phyloP scores from a whole-genome alignment of 116 monocot genomes.

The Posidonia oceanica region DNA sequence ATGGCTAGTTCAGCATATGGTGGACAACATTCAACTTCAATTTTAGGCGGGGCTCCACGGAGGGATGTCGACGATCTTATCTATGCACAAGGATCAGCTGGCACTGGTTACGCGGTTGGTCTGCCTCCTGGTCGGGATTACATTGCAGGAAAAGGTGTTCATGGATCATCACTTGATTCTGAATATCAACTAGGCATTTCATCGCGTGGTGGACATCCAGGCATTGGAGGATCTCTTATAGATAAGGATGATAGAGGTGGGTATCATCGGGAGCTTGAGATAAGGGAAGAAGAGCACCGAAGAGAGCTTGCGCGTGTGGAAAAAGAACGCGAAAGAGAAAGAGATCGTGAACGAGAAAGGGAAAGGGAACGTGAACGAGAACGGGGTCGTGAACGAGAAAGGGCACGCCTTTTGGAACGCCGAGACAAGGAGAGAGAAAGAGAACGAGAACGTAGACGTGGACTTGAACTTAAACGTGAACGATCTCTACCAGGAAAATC shows the following conservation, averaged over 20 bases:
- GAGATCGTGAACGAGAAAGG: conserved; percentile 23
- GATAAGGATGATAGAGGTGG: conserved; percentile 58
- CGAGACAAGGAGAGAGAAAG: conserved; percentile 20
- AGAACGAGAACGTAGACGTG: conserved; percentile 47
- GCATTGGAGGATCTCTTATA: conserved; percentile 34
- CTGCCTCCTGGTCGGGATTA: conserved; percentile 90
- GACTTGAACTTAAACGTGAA: conserved; percentile 39
- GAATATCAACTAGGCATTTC: conserved; percentile 47
- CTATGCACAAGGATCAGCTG: conserved; percentile 55
- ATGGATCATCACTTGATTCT: conserved; percentile 28
- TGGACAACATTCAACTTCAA: conserved; percentile 48
- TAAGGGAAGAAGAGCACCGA: conserved; percentile 78
- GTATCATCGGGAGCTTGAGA: conserved; percentile 54
- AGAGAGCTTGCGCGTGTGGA: conserved; percentile 55
- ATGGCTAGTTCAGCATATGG: conserved; percentile 52
- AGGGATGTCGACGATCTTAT: conserved; percentile 55
- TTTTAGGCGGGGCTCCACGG: conserved; percentile 70
- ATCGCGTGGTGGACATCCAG: conserved; percentile 43
- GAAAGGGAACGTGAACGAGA: conserved; percentile 25
- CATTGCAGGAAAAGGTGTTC: conserved; percentile 58
- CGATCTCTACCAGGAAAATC: conserved; percentile 25
- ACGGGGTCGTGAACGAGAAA: conserved; percentile 8
- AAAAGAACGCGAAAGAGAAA: conserved; percentile 47
- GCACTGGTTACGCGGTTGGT: conserved; percentile 52
- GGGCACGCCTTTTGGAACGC: conserved; percentile 4